Conservation (phyloP, 225 moss, liverwort and hornwort genomes). For the Neckera pumila region DNA sequence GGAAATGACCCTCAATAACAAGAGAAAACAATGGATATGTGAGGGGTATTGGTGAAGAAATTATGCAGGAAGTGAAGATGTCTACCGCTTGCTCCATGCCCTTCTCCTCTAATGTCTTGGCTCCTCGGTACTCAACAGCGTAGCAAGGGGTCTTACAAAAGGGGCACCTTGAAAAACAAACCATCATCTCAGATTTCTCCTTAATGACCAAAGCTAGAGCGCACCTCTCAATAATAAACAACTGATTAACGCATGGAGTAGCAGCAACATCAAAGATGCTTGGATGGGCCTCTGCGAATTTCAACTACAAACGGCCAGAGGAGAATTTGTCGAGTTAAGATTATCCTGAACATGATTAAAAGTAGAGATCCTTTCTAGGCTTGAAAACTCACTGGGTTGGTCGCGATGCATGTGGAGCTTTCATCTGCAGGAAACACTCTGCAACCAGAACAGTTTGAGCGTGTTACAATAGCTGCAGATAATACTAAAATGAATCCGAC, state of each 20-base stretch:
- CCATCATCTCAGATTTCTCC: neutral
- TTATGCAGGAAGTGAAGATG: neutral
- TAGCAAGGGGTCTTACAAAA: constrained; percentile 50
- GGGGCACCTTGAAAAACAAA: constrained; percentile 33
- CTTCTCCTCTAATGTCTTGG: constrained; percentile 60
- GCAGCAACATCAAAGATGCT: neutral
- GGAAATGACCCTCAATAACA: neutral
- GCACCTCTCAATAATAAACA: neutral
- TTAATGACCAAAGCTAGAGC: neutral
- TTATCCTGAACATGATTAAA: neutral
- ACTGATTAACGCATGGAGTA: neutral
- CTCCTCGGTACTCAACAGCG: constrained; percentile 52
- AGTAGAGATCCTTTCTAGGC: neutral
- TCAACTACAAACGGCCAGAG: neutral
- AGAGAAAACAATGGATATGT: neutral
- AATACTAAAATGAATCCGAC: neutral
- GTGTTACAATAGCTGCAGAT: neutral
- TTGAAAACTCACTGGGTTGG: constrained; percentile 36
- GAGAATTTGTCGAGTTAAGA: neutral
- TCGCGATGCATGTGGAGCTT: constrained; percentile 36
- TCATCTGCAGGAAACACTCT: constrained; percentile 69
- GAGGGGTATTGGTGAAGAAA: neutral
- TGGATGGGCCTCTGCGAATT: neutral
- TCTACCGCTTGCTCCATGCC: constrained; percentile 60
- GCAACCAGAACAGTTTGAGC: constrained; percentile 4